These are phyloP conservation scores for Kluyveromyces lactis DNA, from an alignment of 805 yeast species.

Conservation along the genomic window DNA sequence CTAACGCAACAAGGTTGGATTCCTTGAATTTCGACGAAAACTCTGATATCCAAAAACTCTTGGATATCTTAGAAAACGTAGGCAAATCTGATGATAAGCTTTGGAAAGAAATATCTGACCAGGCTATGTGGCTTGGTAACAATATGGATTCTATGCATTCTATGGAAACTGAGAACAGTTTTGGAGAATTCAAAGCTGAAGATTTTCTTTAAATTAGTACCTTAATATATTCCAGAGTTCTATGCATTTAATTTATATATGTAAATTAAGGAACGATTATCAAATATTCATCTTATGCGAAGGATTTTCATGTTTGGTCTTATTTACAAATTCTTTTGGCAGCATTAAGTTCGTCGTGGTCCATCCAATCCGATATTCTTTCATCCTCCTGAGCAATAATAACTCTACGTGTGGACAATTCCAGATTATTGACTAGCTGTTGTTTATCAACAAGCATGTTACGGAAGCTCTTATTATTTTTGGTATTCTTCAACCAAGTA, in stretches of 20 bases:
- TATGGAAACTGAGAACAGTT: conserved; percentile 17
- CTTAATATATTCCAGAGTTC: neutral
- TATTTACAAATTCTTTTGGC: conserved; percentile 35
- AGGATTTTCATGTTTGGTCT: no score
- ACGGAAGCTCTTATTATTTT: conserved; percentile 13
- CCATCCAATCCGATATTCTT: conserved; percentile 55
- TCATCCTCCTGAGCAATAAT: conserved; percentile 37
- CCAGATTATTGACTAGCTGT: conserved; percentile 32
- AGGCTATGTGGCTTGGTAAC: conserved; percentile 66
- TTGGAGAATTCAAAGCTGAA: conserved; percentile 11
- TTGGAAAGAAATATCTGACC: conserved; percentile 73
- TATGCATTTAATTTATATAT: neutral
- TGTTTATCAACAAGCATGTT: conserved; percentile 36
- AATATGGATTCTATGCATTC: conserved; percentile 25
- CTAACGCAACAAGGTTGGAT: conserved; percentile 24
- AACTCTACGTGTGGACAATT: conserved; percentile 17
- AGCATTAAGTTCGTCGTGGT: conserved; percentile 38
- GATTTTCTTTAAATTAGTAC: neutral
- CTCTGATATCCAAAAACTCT: conserved; percentile 29
- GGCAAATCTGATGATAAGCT: conserved; percentile 42
- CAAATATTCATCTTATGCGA: no score
- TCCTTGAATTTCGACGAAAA: conserved; percentile 27
- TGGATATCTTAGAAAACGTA: conserved; percentile 25
- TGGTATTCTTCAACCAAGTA: conserved; percentile 8
- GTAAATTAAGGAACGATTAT: neutral